These are phyloP conservation scores for Phytophthora hibernalis DNA, from an alignment of 352 stramenopile species.

Conservation along the genomic window DNA sequence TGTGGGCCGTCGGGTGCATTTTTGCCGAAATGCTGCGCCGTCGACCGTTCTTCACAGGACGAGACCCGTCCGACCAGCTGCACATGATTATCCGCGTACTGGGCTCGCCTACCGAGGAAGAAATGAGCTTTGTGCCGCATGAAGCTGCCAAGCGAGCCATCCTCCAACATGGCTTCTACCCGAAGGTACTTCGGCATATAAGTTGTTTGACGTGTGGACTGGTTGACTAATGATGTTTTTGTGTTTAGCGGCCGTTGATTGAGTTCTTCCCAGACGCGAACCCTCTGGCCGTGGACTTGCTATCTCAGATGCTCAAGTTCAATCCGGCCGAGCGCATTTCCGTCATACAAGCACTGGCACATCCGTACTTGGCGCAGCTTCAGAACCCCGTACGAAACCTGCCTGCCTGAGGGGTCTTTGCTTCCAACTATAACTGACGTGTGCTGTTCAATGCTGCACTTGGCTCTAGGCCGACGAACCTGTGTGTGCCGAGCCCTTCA, in stretches of 20 bases:
- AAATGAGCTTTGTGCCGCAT: slow-evolving; percentile 98
- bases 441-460: neutral
- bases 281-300: slow-evolving; percentile 83
- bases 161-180: slow-evolving; percentile 84
- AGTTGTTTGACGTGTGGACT: neutral
- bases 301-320: slow-evolving; percentile 93
- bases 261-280: slow-evolving; percentile 91
- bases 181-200: slow-evolving; percentile 54
- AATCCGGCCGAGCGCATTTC: slow-evolving; percentile 95
- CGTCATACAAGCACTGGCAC: slow-evolving; percentile 89
- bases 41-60: slow-evolving; percentile 91
- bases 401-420: neutral
- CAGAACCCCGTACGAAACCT: slow-evolving; percentile 82
- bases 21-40: slow-evolving; percentile 98
- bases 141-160: slow-evolving; percentile 88
- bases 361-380: slow-evolving; percentile 91
- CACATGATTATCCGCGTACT: slow-evolving; percentile 91
- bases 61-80: slow-evolving; percentile 84
- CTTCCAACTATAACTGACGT: neutral
- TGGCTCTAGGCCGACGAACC: slow-evolving; percentile 83
- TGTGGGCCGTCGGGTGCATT: slow-evolving; percentile 98
- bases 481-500: slow-evolving; percentile 75
- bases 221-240: neutral
- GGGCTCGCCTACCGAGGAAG: slow-evolving; percentile 93
- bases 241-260: slow-evolving; percentile 61